Evolutionary conservation across 495 filamentous ascomycete species (phyloP), one percentile per base, ranked within the genome.

Genomic region (Tuber indicum): DNA sequence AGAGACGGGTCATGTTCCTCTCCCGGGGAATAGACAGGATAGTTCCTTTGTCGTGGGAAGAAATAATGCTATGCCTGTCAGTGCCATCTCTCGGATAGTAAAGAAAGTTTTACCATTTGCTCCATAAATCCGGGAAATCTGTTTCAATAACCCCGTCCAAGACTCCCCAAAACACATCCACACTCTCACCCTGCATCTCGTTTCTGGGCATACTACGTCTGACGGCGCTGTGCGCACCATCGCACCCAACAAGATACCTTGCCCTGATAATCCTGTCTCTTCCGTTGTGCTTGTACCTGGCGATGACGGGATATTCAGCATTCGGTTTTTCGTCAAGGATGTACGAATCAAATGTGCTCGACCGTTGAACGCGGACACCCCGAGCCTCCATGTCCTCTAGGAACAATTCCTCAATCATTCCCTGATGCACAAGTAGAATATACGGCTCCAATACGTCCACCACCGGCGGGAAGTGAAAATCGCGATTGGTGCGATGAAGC

Each of bases 11-110:
- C 89, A 94, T 90, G 80, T 90, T 90, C 52, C 90, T 85, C 83
- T 94, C 92, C 71, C 92, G 88, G 8, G 92, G 92, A 75, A 94
- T 93, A 74, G 92, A 91, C 84, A 94, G 89, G 76, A 93, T 90
- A 21, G 92, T 92, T 36, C 92, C 92, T 62, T 88, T 84, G 81
- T 88, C 86, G 26, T 91, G 86, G 32, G 90, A 90, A 75, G 91
- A 89, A 74, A 94, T 90, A 4, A 85, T 86, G 10, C 81, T 82
- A 32, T 36, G 62, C 10, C 47, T 46, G 36, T 78, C 5, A 79
- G 78, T 46, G 72, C 32, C 41, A 23, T 19, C 0, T n/a, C 46
- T 43, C 10, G 0, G 7, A 70, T 10, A 46, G 47, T 36, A 43
- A 45, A 69, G 14, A 9, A 39, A 74, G 23, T 52, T 3, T 12